Evolutionary conservation across 2,329 filamentous ascomycete genomes (phyloP), one percentile per base, ranked within the genome.

Genomic region (Nemania bipapillata): DNA sequence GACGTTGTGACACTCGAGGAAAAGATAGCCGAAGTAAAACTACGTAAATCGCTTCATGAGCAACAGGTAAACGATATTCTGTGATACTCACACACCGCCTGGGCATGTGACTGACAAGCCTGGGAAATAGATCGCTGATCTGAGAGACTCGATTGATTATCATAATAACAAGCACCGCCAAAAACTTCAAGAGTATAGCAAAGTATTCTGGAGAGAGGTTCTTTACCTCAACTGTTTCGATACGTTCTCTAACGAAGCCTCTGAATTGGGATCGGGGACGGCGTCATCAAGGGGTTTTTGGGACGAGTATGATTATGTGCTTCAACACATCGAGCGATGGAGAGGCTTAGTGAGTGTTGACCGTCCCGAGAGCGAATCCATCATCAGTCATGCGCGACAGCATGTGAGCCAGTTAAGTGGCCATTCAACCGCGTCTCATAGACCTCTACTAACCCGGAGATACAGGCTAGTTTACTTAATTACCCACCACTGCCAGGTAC

Each of bases 381-480:
- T 40, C 35, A 58, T 78, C 17, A 50, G 71, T 12, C 66, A 67
- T 56, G 77, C 75, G 4, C 74, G 72, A 53, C 70, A 73, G 20
- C 71, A 74, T 59, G 74, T 77, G 30, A 77, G 65, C 68, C 72
- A 77, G 77, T 76, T 72, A 60, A 66, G 69, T 69, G 8, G 3
- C 47, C 35, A 49, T 53, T 50, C 5, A 17, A 47, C n/a, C 1
- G 9, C 11, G 35, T 50, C 5, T 7, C 15, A n/a, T 4, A 9
- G 8, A 12, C 9, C 17, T 15, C 24, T 37, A 50, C 66, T 70
- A 50, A 70, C 60, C 8, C 52, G 4, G 24, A 22, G 15, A 37
- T 3, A n/a, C 11, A 72, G 71, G 8, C 40, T 72, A 5, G 61
- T 72, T 30, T 66, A 69, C 42, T 50, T 58, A 17, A 64, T 72